Evolutionary conservation across 352 stramenopile genomes (phyloP), one percentile per base, ranked within the genome.

Genomic region (Globisporangium rhizosaccharum): DNA sequence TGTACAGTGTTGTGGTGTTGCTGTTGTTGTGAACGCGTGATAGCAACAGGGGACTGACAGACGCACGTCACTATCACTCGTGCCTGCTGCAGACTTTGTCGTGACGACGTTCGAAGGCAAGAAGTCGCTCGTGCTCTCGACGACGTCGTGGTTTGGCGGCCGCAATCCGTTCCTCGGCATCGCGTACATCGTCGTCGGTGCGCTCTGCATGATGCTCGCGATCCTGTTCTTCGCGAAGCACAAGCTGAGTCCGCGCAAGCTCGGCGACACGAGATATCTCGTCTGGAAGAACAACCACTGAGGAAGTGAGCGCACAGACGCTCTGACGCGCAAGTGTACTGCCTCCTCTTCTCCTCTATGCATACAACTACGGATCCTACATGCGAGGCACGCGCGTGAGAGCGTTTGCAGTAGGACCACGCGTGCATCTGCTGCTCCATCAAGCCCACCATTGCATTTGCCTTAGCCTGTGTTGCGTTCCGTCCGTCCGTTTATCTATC

Each of bases 141-240:
- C 95, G 28, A 98, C 84, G 23, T 97, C 88, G 51, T 97, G 88
- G 73, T 98, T 99, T 67, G 97, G 97, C 62, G 96, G 96, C 45
- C 96, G 97, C 60, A 99, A 99, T 77, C 70, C 86, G 52, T 98
- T 98, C 78, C 76, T 99, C 10, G 96, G 96, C 52, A 91, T 96
- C 57, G 90, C 90, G 26, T 99, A 99, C 76, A 97, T 99, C 65
- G 85, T 88, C 39, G 94, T 99, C 33, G 97, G 97, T 56, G 72
- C 75, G 49, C 87, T 99, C 61, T 98, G 91, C 78, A 80, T 98
- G 62, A 72, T 90, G 42, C 78, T 98, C 45, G 96, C 87, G 17
- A 74, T 98, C 28, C 73, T 98, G 20, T 99, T 99, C 84, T 92
- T 93, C 52, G 75, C 92, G 44, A 99, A 99, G 76, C 91, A 98